Conservation (phyloP, 2,329 filamentous ascomycete genomes). For the Neocucurbitaria cava region DNA sequence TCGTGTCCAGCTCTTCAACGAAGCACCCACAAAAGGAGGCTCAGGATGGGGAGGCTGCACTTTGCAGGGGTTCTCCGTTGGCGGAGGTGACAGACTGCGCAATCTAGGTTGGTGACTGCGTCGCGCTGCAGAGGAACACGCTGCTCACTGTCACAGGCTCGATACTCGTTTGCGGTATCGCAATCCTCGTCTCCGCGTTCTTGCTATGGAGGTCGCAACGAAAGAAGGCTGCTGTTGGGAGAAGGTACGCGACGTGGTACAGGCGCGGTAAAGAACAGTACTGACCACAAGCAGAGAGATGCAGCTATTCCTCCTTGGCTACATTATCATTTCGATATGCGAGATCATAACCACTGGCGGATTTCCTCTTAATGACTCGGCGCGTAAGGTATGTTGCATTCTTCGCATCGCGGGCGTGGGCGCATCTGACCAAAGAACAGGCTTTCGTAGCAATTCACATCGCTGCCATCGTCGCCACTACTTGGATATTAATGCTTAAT, state of each 20-base stretch:
- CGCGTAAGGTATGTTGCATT: slow-evolving; percentile 70
- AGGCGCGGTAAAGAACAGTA: neutral
- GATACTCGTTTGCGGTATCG: slow-evolving; percentile 80
- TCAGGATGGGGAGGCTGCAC: slow-evolving; percentile 73
- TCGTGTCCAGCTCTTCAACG: slow-evolving; percentile 67
- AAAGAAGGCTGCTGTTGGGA: slow-evolving; percentile 91
- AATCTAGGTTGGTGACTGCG: slow-evolving; percentile 75
- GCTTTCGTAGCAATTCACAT: slow-evolving; percentile 91
- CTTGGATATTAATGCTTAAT: slow-evolving; percentile 92
- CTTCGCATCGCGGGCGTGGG: neutral
- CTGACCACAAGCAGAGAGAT: slow-evolving; percentile 74
- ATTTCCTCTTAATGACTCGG: slow-evolving; percentile 75
- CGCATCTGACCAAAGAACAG: slow-evolving; percentile 53
- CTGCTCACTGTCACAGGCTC: slow-evolving; percentile 67
- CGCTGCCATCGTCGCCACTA: slow-evolving; percentile 84
- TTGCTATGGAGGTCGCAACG: slow-evolving; percentile 82
- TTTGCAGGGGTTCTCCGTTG: slow-evolving; percentile 76
- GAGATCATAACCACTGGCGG: slow-evolving; percentile 96
- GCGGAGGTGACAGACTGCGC: slow-evolving; percentile 69
- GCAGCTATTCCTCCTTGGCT: slow-evolving; percentile 89
- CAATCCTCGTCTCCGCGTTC: slow-evolving; percentile 71
- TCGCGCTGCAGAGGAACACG: slow-evolving; percentile 7
- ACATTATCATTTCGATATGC: slow-evolving; percentile 87
- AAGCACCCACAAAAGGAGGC: slow-evolving; percentile 65
- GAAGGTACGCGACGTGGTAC: slow-evolving; percentile 68